phyloP scores from a whole-genome alignment of 257 asterid genomes.

The Craterostigma plantagineum region DNA sequence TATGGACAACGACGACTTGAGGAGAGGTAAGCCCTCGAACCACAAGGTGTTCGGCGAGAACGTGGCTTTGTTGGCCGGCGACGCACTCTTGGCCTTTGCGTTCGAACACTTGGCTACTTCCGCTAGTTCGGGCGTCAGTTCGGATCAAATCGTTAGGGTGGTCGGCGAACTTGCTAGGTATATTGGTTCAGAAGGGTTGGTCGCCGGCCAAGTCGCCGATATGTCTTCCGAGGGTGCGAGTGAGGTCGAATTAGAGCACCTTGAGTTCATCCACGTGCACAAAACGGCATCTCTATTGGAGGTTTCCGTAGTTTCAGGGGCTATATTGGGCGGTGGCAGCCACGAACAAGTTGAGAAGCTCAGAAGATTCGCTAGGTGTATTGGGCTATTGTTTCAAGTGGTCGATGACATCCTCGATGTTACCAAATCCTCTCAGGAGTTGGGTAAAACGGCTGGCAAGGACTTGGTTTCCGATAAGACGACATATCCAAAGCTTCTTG shows the following conservation, averaged over 20 bases:
- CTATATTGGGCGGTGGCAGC: slow-evolving; percentile 8
- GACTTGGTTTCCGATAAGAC: slow-evolving; percentile 7
- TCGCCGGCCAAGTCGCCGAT: slow-evolving; percentile 5
- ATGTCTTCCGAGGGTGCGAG: neutral
- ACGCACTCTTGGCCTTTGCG: neutral
- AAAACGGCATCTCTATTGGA: slow-evolving; percentile 9
- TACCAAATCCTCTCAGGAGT: slow-evolving; percentile 8
- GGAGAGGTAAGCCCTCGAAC: slow-evolving; percentile 1
- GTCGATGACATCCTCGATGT: slow-evolving; percentile 2
- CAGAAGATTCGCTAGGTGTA: slow-evolving; percentile 5
- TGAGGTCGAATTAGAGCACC: neutral
- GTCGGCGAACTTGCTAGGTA: neutral
- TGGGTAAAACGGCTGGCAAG: slow-evolving; percentile 14
- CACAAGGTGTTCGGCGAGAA: slow-evolving; percentile 9
- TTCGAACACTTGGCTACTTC: slow-evolving; percentile 7
- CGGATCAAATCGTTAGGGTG: neutral
- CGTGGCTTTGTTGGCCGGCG: slow-evolving; percentile 5
- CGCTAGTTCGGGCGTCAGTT: neutral
- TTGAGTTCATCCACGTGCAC: slow-evolving; percentile 7
- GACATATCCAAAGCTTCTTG: slow-evolving; percentile 7
- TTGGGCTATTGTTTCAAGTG: slow-evolving; percentile 8
- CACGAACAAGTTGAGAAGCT: slow-evolving; percentile 4
- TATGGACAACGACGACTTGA: neutral
- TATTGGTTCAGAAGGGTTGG: slow-evolving; percentile 1
- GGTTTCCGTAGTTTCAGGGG: slow-evolving; percentile 7